These are phyloP conservation scores for Thecaphora thlaspeos DNA, from an alignment of 1,284 basidiomycete genomes.

Conservation along the genomic window DNA sequence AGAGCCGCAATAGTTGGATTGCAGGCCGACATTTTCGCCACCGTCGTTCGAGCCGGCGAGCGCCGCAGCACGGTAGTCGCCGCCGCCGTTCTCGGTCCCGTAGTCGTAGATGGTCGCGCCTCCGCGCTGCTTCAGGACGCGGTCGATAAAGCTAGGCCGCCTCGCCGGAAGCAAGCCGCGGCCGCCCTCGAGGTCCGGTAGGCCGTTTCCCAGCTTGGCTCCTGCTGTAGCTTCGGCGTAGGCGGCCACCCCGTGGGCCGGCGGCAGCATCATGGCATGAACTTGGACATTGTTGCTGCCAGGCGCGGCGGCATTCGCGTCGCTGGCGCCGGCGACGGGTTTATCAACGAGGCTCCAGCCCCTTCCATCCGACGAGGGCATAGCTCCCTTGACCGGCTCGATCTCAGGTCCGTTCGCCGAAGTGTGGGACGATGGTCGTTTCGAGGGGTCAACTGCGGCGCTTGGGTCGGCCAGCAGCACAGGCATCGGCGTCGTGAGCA, in stretches of 20 bases:
- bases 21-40: neutral
- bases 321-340: constrained; percentile 4
- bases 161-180: constrained; percentile 18
- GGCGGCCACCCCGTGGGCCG: no score
- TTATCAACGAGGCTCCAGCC: constrained; percentile 29
- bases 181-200: constrained; percentile 22
- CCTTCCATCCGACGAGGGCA: constrained; percentile 25
- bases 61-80: no score
- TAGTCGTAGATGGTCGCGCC: constrained; percentile 1
- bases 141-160: constrained; percentile 33
- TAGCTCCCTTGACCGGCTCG: neutral
- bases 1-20: constrained; percentile 5
- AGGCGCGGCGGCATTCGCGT: neutral
- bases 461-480: neutral
- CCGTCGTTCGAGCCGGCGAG: neutral
- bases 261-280: neutral
- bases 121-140: constrained; percentile 18
- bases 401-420: neutral
- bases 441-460: no score
- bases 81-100: neutral
- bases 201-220: constrained; percentile 2
- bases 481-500: neutral
- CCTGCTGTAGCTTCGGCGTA: no score
- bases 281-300: neutral
- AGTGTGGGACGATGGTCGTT: neutral